Base-by-base conservation (phyloP, 2,329 filamentous ascomycete species). In the Aulographum hederae region DNA sequence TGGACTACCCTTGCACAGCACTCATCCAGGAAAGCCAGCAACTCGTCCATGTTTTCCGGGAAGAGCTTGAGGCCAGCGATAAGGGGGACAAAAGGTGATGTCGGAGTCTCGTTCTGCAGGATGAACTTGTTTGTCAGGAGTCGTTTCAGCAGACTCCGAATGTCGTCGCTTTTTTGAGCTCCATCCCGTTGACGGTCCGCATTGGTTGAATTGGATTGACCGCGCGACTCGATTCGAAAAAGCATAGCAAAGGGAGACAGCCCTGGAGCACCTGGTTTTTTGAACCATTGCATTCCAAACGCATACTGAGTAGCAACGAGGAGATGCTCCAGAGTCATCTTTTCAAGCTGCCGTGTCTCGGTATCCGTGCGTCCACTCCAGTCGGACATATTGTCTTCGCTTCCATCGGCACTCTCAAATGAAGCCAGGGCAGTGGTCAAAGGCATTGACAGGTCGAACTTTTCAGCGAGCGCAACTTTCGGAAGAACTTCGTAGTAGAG, bases 221-320 rank as follows among this genome's bases (percentile, higher is more conserved):
- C n/a, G n/a, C n/a, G n/a, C n/a, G n/a, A n/a, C n/a, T n/a, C n/a
- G n/a, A n/a, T n/a, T n/a, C n/a, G n/a, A n/a, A n/a, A n/a, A n/a
- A n/a, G n/a, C 0, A 73, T 72, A n/a, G 70, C 69, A 38, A 84
- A 81, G 0, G 78, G 77, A 3, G 78, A 81, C 25, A 69, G 57
- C 15, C 48, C 48, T n/a, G 78, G 58, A 1, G 63, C 63, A 39
- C 77, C 69, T 36, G 65, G 60, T 45, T 79, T 85, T 38, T 78
- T 67, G 58, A 89, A 94, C 86, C 86, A 95, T 38, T 78, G 73
- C 73, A 93, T 89, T 4, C 75, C 74, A 1, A 79, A 73, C 3
- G 84, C 91, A 43, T 75, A 71, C 38, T 73, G 69, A 3, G 85
- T 82, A 47, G 94, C 79, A 18, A 73, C 67, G 13, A 93, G 69